Conservation (phyloP, 371 early-diverging fungal genomes). For the Batrachochytrium dendrobatidis region DNA sequence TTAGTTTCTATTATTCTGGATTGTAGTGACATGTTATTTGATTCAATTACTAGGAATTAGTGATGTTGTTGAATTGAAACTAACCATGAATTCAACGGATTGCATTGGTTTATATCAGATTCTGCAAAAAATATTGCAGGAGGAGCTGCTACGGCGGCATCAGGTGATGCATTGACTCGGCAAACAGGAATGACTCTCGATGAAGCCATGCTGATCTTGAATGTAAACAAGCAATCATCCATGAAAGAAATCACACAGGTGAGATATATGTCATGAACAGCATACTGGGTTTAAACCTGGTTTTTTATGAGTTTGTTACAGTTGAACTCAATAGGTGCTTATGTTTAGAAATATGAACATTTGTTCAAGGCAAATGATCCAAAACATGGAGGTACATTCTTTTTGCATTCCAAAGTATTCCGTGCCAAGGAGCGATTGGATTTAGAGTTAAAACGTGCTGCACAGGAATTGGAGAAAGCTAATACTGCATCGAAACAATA, state of each 20-base stretch:
- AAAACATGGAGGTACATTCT: slow-evolving; percentile 81
- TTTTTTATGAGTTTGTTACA: not conserved
- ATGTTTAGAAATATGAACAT: slow-evolving; percentile 75
- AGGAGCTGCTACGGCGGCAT: slow-evolving; percentile 24
- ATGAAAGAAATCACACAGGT: slow-evolving; percentile 43
- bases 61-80: not conserved
- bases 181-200: slow-evolving; percentile 83
- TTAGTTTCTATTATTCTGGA: not conserved
- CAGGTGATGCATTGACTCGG: slow-evolving; percentile 66
- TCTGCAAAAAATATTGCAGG: slow-evolving; percentile 47
- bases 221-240: slow-evolving; percentile 67
- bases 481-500: too few species aligned
- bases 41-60: not conserved
- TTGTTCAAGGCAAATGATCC: slow-evolving; percentile 84
- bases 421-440: slow-evolving; percentile 90
- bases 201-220: slow-evolving; percentile 88
- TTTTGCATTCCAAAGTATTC: slow-evolving; percentile 88
- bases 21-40: not conserved
- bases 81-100: not conserved
- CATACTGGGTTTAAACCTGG: not conserved
- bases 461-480: too few species aligned
- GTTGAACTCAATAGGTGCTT: not conserved
- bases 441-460: slow-evolving; percentile 50
- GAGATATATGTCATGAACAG: too few species aligned
- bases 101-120: slow-evolving; percentile 29